Conservation (phyloP, 805 yeast species). For the Wickerhamia fluorescens region DNA sequence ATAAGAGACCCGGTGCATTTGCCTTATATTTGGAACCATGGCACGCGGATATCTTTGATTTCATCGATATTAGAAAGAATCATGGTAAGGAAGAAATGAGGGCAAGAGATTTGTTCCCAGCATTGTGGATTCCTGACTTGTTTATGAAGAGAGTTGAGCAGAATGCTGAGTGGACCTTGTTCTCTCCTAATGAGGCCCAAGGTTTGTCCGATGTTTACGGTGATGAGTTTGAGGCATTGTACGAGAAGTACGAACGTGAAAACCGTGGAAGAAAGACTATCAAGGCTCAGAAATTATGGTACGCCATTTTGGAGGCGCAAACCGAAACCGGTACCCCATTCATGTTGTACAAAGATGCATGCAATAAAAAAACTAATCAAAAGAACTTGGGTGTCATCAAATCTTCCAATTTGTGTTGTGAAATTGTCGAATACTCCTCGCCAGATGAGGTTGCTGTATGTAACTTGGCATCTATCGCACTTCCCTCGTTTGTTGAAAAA, state of each 20-base stretch:
- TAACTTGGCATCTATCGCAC: constrained; percentile 53
- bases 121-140: constrained; percentile 57
- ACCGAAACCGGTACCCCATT: constrained; percentile 62
- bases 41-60: constrained; percentile 56
- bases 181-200: constrained; percentile 54
- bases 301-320: constrained; percentile 53
- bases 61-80: constrained; percentile 53
- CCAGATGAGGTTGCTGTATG: constrained; percentile 57
- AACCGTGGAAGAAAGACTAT: constrained; percentile 43
- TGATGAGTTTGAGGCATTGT: constrained; percentile 46
- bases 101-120: constrained; percentile 58
- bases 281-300: constrained; percentile 58
- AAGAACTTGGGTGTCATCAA: constrained; percentile 54
- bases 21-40: constrained; percentile 57
- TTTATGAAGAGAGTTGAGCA: constrained; percentile 56
- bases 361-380: constrained; percentile 53
- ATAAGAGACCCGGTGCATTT: constrained; percentile 60
- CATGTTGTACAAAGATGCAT: constrained; percentile 58
- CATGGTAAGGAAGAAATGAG: constrained; percentile 60
- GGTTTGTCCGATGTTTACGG: constrained; percentile 51
- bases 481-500: constrained; percentile 48
- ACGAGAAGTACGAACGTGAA: constrained; percentile 45
- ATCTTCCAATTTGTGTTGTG: constrained; percentile 58
- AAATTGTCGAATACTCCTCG: constrained; percentile 53
- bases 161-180: constrained; percentile 50